These are phyloP conservation scores for Hymenoscyphus albidus DNA, from an alignment of 2,329 filamentous ascomycete genomes.

Conservation along the genomic window DNA sequence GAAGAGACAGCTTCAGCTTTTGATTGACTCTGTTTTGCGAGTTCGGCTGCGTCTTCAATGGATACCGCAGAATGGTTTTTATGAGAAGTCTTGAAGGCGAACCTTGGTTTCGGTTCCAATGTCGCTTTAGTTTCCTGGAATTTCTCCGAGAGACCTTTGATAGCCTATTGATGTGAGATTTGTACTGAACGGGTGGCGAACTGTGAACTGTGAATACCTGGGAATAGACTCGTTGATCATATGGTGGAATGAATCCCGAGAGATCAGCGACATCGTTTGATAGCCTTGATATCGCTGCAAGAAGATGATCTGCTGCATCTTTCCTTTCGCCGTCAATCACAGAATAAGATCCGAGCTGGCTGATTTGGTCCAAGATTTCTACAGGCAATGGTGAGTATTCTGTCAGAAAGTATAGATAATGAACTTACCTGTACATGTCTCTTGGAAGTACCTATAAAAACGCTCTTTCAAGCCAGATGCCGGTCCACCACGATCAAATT, in stretches of 20 bases:
- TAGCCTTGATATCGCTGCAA: constrained; percentile 74
- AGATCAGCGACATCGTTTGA: constrained; percentile 84
- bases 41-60: constrained; percentile 51
- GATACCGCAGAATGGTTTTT: constrained; percentile 54
- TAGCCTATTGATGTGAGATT: constrained; percentile 48
- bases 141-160: constrained; percentile 77
- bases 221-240: constrained; percentile 83
- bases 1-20: constrained; percentile 36
- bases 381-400: constrained; percentile 13
- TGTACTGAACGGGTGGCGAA: background rate
- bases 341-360: constrained; percentile 59
- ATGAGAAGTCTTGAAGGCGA: constrained; percentile 67
- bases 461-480: constrained; percentile 60
- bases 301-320: constrained; percentile 75
- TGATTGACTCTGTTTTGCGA: constrained; percentile 43
- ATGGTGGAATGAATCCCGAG: constrained; percentile 75
- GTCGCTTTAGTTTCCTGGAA: constrained; percentile 65
- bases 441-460: constrained; percentile 69
- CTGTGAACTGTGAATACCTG: constrained; percentile 49
- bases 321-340: constrained; percentile 69
- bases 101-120: constrained; percentile 72
- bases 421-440: constrained; percentile 12
- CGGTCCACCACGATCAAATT: constrained; percentile 21
- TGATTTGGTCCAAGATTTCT: constrained; percentile 77
- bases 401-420: background rate